phyloP scores from a whole-genome alignment of 208 protist genomes.

The Trichomonas vaginalis region DNA sequence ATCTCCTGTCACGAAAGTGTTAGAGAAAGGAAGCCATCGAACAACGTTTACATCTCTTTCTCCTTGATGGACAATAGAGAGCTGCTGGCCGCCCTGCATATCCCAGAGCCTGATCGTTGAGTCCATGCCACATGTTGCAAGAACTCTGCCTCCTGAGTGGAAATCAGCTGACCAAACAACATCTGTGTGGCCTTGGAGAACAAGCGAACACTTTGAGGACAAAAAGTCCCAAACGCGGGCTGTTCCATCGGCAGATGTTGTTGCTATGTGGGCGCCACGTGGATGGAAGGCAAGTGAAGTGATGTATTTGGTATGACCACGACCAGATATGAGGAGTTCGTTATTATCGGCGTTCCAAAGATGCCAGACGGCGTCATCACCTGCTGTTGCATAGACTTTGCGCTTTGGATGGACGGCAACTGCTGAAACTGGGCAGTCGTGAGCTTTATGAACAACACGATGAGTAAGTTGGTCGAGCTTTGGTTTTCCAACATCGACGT shows the following conservation, averaged over 20 bases:
- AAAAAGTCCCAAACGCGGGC: background rate
- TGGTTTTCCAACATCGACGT: background rate
- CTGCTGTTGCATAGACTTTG: background rate
- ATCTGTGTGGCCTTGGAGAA: slow-evolving; percentile 1
- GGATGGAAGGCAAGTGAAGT: background rate
- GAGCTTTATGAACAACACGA: background rate
- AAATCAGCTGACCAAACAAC: slow-evolving; percentile 19
- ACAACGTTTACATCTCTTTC: background rate
- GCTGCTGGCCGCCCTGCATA: background rate
- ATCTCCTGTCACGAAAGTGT: background rate
- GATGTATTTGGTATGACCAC: background rate
- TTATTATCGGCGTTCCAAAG: background rate
- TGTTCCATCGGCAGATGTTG: background rate
- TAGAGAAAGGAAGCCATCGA: background rate
- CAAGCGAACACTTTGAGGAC: background rate
- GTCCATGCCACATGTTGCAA: slow-evolving; percentile 15
- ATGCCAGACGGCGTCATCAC: background rate
- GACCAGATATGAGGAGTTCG: background rate
- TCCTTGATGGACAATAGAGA: background rate
- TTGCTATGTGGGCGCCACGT: background rate
- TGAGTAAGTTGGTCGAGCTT: background rate
- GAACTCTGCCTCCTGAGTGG: background rate
- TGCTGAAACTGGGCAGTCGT: background rate
- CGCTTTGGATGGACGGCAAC: background rate
- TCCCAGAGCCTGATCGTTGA: slow-evolving; percentile 19